phyloP scores from a whole-genome alignment of 768 basidiomycete genomes.

The Podaxis sp. region DNA sequence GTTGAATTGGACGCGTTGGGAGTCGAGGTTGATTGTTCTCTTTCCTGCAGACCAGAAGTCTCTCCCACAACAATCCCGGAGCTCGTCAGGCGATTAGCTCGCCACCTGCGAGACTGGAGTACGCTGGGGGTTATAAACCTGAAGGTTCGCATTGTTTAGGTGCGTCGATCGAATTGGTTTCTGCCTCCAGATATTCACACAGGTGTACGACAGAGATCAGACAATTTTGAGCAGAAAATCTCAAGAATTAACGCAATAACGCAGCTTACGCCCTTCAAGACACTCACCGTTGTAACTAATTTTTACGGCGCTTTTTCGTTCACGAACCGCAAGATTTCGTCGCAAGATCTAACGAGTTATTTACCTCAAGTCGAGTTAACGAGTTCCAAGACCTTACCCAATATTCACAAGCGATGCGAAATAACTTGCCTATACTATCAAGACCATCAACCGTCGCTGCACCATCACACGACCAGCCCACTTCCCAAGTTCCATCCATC shows the following conservation, averaged over 20 bases:
- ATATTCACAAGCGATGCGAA: neutral
- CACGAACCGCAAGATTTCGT: slow-evolving; percentile 5
- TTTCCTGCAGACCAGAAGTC: neutral
- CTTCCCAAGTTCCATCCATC: slow-evolving; percentile 50
- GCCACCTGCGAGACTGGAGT: slow-evolving; percentile 6
- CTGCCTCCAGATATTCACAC: neutral
- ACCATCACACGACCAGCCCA: slow-evolving; percentile 15
- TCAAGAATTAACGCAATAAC: slow-evolving; percentile 9
- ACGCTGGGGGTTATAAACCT: neutral
- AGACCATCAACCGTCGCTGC: neutral
- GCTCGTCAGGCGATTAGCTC: slow-evolving; percentile 2
- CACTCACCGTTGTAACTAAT: neutral
- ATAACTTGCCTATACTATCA: neutral
- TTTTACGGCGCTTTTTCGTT: slow-evolving; percentile 3
- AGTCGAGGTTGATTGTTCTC: slow-evolving; percentile 4
- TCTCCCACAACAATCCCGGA: neutral
- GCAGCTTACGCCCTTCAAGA: slow-evolving; percentile 1
- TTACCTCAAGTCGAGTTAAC: neutral
- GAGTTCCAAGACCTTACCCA: slow-evolving; percentile 1
- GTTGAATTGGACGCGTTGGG: slow-evolving; percentile 10
- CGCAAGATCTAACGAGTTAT: slow-evolving; percentile 7
- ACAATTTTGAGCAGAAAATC: neutral
- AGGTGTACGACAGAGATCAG: neutral
- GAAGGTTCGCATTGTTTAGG: neutral
- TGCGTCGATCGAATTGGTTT: neutral